Base-by-base conservation (phyloP, 169 alveolate genomes). In the Plasmodium coatneyi region DNA sequence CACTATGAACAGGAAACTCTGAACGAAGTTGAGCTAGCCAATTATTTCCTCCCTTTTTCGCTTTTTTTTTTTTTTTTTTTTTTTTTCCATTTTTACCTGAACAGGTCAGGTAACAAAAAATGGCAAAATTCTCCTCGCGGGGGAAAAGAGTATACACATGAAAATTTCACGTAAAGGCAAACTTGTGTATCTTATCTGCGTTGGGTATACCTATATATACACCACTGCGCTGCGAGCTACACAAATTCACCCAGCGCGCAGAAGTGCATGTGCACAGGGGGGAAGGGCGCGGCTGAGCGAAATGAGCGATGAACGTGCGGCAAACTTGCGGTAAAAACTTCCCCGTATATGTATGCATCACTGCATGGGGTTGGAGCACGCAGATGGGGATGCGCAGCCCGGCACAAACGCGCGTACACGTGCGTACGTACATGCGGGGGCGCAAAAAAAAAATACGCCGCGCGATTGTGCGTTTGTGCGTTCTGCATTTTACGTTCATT, bases 1-100 rank as follows among this genome's bases (percentile, higher is more conserved):
- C 74, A 4, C 28, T 60, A 10, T n/a, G 32, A 60, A 14, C 0
- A 14, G 32, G 74, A 60, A 60, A 16, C 32, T 25, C 32, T 19
- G 46, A 52, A 80, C n/a, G 52, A 80, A 80, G 32, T n/a, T 80
- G 89, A 80, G 78, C 89, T 80, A 80, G 89, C 89, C 32, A 80
- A 30, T 19, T 1, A 12, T 80, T 52, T 80, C 39, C 52, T 78
- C 28, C 52, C 28, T 80, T 54, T 54, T 32, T 32, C 3, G 1
- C 3, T 32, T 32, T 32, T 32, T 32, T 32, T 32, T 32, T 32
- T 32, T 32, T 32, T 3, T 54, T 60, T 60, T 60, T 60, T 60
- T 60, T 60, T 60, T 56, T n/a, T 4, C 22, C 32, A 0, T 25
- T 19, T 60, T 60, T 19, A 9, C 74, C 74, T 60, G 25, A 60